Evolutionary conservation across 2,329 filamentous ascomycete species (phyloP), one percentile per base, ranked within the genome.

Genomic region (Plenodomus lindquistii): DNA sequence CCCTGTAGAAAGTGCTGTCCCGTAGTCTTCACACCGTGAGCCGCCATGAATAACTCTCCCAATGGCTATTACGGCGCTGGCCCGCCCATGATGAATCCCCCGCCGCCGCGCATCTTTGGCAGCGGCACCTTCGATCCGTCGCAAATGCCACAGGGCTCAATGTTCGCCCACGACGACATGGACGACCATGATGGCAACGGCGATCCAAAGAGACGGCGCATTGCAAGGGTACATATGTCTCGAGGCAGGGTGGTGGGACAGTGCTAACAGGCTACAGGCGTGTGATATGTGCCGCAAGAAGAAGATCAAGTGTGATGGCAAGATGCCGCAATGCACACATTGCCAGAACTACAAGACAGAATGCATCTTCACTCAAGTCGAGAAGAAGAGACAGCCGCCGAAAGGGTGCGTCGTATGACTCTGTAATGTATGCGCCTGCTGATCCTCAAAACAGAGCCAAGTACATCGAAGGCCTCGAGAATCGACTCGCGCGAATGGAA

Each of bases 261-360:
- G 27, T 59, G 58, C 64, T 67, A 54, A 68, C 63, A 41, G 27
- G 36, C 22, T 57, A 38, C 63, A 92, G 89, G 91, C 91, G 42
- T 96, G 91, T 76, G 92, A 96, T 65, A 95, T 96, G 91, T 97
- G 93, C 71, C 83, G 92, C 63, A 96, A 96, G 77, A 87, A 87
- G 75, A 96, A 93, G 81, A 94, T 97, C 75, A 97, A 97, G 77
- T 97, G 93, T 74, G 94, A 97, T 70, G 93, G 94, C 60, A 96
- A 95, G 76, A 85, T 96, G 75, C 93, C 94, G 31, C 86, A 91
- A 52, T 99, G 94, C 75, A 92, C 90, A 7, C 94, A 97, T 75
- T 99, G 93, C 73, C 88, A 88, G 72, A 97, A 97, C 73, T 97
- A 97, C 79, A 97, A 97, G 80, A 97, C 92, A 4, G 91, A 96